Percentiles rank a stretch among this genome's conserved stretches.
Evolutionary conservation across 495 filamentous ascomycete genomes (phyloP).

Genomic region (Podospora tetraspora): DNA sequence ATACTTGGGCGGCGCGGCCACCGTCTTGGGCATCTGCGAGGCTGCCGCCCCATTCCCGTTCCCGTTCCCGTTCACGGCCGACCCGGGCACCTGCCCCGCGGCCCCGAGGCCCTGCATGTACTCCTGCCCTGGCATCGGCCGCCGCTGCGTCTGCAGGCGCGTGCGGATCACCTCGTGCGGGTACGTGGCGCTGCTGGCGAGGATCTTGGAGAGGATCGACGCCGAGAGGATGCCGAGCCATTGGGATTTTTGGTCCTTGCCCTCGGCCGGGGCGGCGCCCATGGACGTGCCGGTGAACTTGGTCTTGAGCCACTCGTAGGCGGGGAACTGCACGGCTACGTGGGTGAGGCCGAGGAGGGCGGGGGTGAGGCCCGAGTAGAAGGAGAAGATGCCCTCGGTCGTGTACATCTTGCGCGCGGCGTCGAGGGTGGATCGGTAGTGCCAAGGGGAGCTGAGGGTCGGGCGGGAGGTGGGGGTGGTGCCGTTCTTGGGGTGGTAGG

Average conservation of each 20-base stretch:
- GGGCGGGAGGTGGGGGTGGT: slow-evolving; percentile 48
- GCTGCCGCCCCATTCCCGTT: background rate
- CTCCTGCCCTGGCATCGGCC: slow-evolving; percentile 51
- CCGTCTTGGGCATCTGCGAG: slow-evolving; percentile 4
- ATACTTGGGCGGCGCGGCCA: slow-evolving; percentile 59
- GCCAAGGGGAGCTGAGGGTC: slow-evolving; percentile 64
- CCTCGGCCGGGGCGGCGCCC: slow-evolving; percentile 53
- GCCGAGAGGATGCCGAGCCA: slow-evolving; percentile 72
- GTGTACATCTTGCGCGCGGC: slow-evolving; percentile 93
- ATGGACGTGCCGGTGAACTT: slow-evolving; percentile 83
- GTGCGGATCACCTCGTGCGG: slow-evolving; percentile 95
- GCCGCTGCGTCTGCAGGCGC: slow-evolving; percentile 79
- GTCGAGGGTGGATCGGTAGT: slow-evolving; percentile 81
- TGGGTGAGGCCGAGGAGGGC: slow-evolving; percentile 89
- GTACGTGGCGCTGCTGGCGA: slow-evolving; percentile 92
- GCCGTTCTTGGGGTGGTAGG: slow-evolving; percentile 37
- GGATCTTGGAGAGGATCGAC: slow-evolving; percentile 90
- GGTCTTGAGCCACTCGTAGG: slow-evolving; percentile 90
- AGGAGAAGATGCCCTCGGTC: slow-evolving; percentile 78
- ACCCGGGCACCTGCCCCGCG: slow-evolving; percentile 3
- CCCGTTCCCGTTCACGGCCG: background rate
- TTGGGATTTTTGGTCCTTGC: slow-evolving; percentile 34
- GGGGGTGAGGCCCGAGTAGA: slow-evolving; percentile 92
- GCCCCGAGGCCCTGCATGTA: slow-evolving; percentile 60
- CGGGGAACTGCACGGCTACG: slow-evolving; percentile 95